These are phyloP conservation scores for Chlorophyllum brunneum DNA, from an alignment of 768 basidiomycete species.

Conservation along the genomic window DNA sequence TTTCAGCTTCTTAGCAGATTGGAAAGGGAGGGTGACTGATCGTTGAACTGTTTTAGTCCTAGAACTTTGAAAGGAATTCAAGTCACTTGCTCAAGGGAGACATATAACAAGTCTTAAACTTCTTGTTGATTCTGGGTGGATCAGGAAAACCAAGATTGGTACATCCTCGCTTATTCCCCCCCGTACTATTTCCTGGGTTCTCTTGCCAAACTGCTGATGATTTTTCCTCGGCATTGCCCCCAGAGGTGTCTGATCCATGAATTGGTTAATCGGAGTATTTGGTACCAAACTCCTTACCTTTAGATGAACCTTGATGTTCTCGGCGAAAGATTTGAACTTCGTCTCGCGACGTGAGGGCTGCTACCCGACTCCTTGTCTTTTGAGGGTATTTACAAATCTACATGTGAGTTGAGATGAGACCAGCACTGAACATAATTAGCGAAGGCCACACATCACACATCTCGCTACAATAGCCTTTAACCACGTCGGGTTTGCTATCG, in stretches of 20 bases:
- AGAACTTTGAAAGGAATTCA: background rate
- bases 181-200: background rate
- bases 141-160: conserved; percentile 7
- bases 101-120: conserved; percentile 27
- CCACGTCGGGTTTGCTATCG: conserved; percentile 34
- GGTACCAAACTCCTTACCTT: background rate
- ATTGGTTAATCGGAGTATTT: background rate
- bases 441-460: conserved; percentile 73
- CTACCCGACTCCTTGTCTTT: conserved; percentile 48
- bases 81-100: conserved; percentile 28
- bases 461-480: conserved; percentile 55
- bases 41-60: background rate
- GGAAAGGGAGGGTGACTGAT: conserved; percentile 42
- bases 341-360: conserved; percentile 42
- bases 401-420: background rate
- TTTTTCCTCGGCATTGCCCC: background rate
- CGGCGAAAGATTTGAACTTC: conserved; percentile 12
- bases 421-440: background rate
- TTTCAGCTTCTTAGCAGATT: conserved; percentile 33
- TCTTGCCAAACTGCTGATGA: too few species aligned
- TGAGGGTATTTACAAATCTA: conserved; percentile 81
- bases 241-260: background rate
- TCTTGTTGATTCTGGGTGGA: conserved; percentile 22
- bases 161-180: conserved; percentile 9
- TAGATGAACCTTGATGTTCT: conserved; percentile 5